These are phyloP conservation scores for Entonaema liquescens DNA, from an alignment of 495 filamentous ascomycete genomes.

Conservation along the genomic window DNA sequence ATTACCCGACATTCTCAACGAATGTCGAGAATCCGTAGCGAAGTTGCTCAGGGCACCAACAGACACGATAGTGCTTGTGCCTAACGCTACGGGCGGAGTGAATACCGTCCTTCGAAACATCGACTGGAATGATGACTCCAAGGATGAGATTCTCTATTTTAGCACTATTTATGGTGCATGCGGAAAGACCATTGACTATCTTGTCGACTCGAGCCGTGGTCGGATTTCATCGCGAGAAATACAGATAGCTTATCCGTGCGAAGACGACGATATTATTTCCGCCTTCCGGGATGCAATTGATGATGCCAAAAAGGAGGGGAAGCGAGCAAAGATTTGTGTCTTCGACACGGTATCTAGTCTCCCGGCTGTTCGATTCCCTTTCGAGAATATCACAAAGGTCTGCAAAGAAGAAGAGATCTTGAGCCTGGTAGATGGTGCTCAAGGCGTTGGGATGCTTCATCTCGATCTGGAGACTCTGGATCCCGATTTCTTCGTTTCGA, in stretches of 20 bases:
- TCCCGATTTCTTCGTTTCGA: conserved; percentile 80
- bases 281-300: conserved; percentile 58
- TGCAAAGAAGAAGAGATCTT: conserved; percentile 69
- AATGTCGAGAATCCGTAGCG: conserved; percentile 71
- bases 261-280: conserved; percentile 63
- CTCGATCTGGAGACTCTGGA: conserved; percentile 68
- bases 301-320: conserved; percentile 50
- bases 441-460: conserved; percentile 75
- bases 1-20: conserved; percentile 65
- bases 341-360: conserved; percentile 78
- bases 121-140: conserved; percentile 55
- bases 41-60: conserved; percentile 66
- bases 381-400: conserved; percentile 66
- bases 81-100: conserved; percentile 79
- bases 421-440: conserved; percentile 72
- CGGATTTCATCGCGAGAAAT: conserved; percentile 51
- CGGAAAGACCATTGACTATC: conserved; percentile 72
- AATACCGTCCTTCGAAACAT: conserved; percentile 78
- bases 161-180: conserved; percentile 80
- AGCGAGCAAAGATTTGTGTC: conserved; percentile 64
- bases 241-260: conserved; percentile 60
- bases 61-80: conserved; percentile 76
- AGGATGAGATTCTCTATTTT: conserved; percentile 74
- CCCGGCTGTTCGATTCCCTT: conserved; percentile 79
- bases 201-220: conserved; percentile 64